Percentiles rank a stretch among this genome's conserved stretches.
Conservation (phyloP, 305 asterid species). For the Rubia peregrina region DNA sequence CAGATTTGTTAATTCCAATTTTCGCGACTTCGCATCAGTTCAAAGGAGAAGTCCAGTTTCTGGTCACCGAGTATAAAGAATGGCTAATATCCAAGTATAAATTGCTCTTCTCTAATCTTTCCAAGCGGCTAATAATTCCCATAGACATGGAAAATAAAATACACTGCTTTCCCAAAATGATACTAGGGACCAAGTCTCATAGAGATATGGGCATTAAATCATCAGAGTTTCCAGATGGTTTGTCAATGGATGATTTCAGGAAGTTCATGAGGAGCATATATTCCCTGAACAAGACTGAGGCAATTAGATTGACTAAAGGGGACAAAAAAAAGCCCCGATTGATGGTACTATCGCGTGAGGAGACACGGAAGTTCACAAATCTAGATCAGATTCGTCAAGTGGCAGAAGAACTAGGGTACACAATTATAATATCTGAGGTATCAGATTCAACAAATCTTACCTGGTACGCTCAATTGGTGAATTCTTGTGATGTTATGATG, state of each 20-base stretch:
- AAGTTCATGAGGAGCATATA: conserved; percentile 40
- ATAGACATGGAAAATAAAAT: conserved; percentile 39
- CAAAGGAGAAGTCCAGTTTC: conserved; percentile 42
- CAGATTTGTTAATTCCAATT: conserved; percentile 51
- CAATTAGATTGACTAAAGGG: conserved; percentile 17
- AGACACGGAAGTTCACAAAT: conserved; percentile 39
- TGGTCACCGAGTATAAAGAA: conserved; percentile 36
- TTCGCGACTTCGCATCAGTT: conserved; percentile 38
- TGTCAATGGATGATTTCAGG: conserved; percentile 39
- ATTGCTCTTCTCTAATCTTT: conserved; percentile 28
- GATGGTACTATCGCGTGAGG: conserved; percentile 50
- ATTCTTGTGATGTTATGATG: conserved; percentile 65
- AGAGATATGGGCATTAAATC: conserved; percentile 39
- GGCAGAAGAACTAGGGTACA: conserved; percentile 49
- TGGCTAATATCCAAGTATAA: conserved; percentile 50
- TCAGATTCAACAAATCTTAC: conserved; percentile 27
- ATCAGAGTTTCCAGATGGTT: conserved; percentile 19
- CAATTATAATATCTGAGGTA: conserved; percentile 49
- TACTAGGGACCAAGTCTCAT: conserved; percentile 38
- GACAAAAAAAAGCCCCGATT: conserved; percentile 33
- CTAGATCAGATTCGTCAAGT: conserved; percentile 23
- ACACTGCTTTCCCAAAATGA: conserved; percentile 36
- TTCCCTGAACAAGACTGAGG: conserved; percentile 31
- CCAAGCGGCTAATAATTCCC: conserved; percentile 32
- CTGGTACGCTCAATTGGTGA: conserved; percentile 45